Evolutionary conservation across 2,329 filamentous ascomycete species (phyloP).

Genomic region (Microcyclosporella mali): DNA sequence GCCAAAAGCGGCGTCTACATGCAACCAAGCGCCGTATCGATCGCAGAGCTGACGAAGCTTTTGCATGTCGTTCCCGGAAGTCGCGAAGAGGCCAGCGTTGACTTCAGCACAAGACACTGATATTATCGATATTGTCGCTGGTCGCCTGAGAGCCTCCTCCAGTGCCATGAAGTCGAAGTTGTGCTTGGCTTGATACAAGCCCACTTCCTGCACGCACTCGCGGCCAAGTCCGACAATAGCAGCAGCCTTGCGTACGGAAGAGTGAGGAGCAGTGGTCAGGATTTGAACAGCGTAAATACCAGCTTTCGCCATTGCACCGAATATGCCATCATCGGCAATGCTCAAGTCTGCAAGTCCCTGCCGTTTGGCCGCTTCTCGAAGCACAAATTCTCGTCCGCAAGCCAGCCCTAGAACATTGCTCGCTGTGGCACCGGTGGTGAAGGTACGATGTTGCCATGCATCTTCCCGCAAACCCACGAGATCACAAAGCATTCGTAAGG

Average conservation of each 20-base stretch:
- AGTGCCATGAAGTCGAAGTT: constrained; percentile 62
- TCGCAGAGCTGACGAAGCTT: constrained; percentile 65
- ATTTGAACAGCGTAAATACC: constrained; percentile 66
- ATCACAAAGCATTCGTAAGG: constrained; percentile 62
- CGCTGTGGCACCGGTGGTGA: constrained; percentile 68
- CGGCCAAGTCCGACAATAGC: constrained; percentile 74
- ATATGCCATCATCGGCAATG: constrained; percentile 64
- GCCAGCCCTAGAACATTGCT: constrained; percentile 61
- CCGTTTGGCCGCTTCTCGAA: constrained; percentile 42
- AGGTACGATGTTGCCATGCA: constrained; percentile 66
- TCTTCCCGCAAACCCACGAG: constrained; percentile 55
- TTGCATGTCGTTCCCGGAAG: constrained; percentile 52
- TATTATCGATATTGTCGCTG: constrained; percentile 61
- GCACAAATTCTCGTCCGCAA: constrained; percentile 63
- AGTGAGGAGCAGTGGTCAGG: constrained; percentile 76
- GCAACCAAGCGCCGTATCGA: constrained; percentile 72
- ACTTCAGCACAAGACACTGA: constrained; percentile 82
- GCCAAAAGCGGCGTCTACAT: constrained; percentile 88
- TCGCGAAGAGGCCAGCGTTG: constrained; percentile 79
- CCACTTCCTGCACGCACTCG: constrained; percentile 57
- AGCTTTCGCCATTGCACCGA: constrained; percentile 58
- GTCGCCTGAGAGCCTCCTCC: constrained; percentile 50
- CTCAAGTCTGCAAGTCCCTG: constrained; percentile 28
- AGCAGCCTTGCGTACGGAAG: constrained; percentile 76
- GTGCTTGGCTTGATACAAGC: constrained; percentile 54